Evolutionary conservation across 2,329 filamentous ascomycete genomes (phyloP).

Genomic region (Fusarium poae): DNA sequence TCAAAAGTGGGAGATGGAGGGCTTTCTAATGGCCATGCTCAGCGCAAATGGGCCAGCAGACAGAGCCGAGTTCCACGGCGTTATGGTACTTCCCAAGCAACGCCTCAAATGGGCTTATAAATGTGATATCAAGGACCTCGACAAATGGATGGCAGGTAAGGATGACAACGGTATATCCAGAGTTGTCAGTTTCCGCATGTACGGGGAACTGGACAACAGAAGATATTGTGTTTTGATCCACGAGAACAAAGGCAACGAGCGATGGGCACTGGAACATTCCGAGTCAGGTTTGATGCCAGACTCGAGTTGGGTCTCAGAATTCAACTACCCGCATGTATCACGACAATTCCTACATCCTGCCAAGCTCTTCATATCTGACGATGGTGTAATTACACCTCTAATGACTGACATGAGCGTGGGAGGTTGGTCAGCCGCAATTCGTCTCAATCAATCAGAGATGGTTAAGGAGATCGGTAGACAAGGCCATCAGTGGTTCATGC

Average conservation of each 20-base stretch:
- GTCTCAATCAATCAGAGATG: constrained; percentile 7
- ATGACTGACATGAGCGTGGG: constrained; percentile 35
- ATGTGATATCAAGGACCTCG: constrained; percentile 16
- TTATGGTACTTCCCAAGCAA: constrained; percentile 18
- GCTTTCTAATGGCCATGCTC: constrained; percentile 19
- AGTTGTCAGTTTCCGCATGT: constrained; percentile 28
- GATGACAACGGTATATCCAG: not conserved
- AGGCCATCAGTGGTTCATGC: constrained; percentile 5
- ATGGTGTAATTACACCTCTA: constrained; percentile 32
- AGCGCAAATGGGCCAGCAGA: constrained; percentile 27
- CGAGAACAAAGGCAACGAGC: constrained; percentile 36
- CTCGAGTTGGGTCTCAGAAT: not conserved
- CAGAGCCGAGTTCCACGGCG: constrained; percentile 24
- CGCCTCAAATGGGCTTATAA: constrained; percentile 24
- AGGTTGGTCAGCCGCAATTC: constrained; percentile 16
- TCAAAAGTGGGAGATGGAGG: not conserved
- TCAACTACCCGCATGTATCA: constrained; percentile 9
- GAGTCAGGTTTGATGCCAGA: not conserved
- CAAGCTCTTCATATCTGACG: constrained; percentile 33
- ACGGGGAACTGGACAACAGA: constrained; percentile 22
- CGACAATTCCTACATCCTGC: constrained; percentile 32
- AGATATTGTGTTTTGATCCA: constrained; percentile 37
- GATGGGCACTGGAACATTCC: constrained; percentile 1
- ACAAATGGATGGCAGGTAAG: constrained; percentile 13
- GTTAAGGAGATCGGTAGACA: not conserved